Percentiles rank a stretch among this genome's conserved stretches.
Conservation (phyloP, 805 yeast genomes). For the Hanseniaspora pseudoguilliermondii region DNA sequence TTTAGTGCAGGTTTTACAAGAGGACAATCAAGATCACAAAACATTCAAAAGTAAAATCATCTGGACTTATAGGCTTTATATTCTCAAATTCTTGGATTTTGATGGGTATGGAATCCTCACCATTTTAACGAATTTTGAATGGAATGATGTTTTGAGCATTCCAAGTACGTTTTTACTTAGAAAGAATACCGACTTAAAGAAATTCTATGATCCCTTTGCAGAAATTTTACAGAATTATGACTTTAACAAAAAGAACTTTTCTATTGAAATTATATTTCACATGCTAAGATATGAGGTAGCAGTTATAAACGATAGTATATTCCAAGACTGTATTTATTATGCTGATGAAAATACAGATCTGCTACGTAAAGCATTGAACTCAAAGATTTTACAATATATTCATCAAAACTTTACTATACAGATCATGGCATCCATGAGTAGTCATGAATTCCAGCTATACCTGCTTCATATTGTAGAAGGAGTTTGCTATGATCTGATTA, state of each 20-base stretch:
- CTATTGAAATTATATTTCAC: constrained; percentile 5
- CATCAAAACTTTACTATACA: constrained; percentile 8
- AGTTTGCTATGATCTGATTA: constrained; percentile 6
- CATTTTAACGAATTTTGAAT: not conserved
- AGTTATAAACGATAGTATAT: not conserved
- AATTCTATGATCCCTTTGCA: not conserved
- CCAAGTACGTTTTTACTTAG: constrained; percentile 2
- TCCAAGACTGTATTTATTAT: constrained; percentile 9
- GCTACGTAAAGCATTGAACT: not conserved
- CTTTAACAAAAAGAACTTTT: constrained; percentile 1
- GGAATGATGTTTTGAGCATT: constrained; percentile 4
- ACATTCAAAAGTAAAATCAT: not conserved
- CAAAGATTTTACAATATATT: not conserved
- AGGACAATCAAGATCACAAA: not conserved
- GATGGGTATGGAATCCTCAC: constrained; percentile 11
- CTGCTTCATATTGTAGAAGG: constrained; percentile 9
- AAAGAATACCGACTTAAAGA: not conserved
- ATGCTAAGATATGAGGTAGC: not conserved
- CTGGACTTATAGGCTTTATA: constrained; percentile 3
- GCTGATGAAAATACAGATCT: constrained; percentile 10
- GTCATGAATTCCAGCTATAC: constrained; percentile 4
- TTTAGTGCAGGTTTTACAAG: constrained; percentile 3
- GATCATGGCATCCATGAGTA: not conserved
- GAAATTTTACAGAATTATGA: not conserved
- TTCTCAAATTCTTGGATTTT: not conserved